These are phyloP conservation scores for Dothideomycetes sp. DNA, from an alignment of 2,329 filamentous ascomycete genomes.

Conservation along the genomic window DNA sequence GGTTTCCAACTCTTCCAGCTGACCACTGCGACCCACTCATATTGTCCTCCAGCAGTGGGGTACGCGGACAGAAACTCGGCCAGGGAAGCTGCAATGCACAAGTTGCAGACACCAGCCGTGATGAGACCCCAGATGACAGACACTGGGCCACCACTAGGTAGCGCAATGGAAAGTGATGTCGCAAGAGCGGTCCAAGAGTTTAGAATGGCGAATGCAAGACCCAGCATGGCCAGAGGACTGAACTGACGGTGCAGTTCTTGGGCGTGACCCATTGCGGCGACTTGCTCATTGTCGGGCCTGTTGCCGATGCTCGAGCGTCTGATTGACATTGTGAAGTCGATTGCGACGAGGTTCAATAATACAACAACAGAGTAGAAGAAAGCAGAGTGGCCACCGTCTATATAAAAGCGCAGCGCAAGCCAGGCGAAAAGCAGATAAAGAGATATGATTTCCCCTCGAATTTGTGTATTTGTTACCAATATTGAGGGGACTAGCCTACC, in stretches of 20 bases:
- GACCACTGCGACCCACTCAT: constrained; percentile 62
- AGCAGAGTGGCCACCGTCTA: background rate
- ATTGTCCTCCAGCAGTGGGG: constrained; percentile 38
- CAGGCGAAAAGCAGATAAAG: background rate
- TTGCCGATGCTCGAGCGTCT: constrained; percentile 3
- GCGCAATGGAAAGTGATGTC: constrained; percentile 46
- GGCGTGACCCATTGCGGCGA: constrained; percentile 47
- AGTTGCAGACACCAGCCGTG: constrained; percentile 51
- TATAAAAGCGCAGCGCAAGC: background rate
- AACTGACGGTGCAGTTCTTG: constrained; percentile 49
- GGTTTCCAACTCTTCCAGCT: constrained; percentile 50
- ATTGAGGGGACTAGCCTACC: background rate
- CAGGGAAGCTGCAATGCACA: constrained; percentile 57
- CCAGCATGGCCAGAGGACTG: constrained; percentile 48
- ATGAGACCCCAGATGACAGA: constrained; percentile 61
- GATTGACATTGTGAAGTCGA: constrained; percentile 1
- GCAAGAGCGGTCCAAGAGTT: constrained; percentile 54
- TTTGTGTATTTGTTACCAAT: background rate
- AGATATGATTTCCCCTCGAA: background rate
- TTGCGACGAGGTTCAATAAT: no score
- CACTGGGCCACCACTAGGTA: constrained; percentile 60
- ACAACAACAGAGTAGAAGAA: no score
- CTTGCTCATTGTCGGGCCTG: constrained; percentile 35
- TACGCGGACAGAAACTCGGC: constrained; percentile 53
- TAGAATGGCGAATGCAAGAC: constrained; percentile 51